Conservation (phyloP, 108 stramenopile genomes). For the Tribonema minus region DNA sequence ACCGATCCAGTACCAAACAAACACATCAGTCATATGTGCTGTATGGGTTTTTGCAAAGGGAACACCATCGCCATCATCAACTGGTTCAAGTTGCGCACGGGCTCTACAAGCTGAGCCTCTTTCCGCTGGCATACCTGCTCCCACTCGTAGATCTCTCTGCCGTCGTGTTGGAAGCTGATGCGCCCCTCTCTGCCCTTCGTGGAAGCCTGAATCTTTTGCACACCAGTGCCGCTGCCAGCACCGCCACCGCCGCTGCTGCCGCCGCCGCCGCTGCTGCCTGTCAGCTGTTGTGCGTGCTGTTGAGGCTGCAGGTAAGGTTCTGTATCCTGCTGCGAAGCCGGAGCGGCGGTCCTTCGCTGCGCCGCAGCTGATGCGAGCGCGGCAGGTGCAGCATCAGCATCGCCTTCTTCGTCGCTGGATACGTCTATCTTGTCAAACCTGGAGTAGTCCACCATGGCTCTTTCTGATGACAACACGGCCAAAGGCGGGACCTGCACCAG, state of each 20-base stretch:
- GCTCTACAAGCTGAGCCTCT: too few species aligned
- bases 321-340: background rate
- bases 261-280: background rate
- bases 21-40: too few species aligned
- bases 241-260: background rate
- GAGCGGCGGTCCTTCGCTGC: background rate
- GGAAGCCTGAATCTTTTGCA: conserved; percentile 11
- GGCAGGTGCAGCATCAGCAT: background rate
- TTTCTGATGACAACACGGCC: too few species aligned
- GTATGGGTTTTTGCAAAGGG: too few species aligned
- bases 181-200: conserved; percentile 44
- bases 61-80: too few species aligned
- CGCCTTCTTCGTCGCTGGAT: conserved; percentile 13
- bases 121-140: too few species aligned
- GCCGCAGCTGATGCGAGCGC: background rate
- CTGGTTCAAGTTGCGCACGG: too few species aligned
- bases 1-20: too few species aligned
- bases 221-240: background rate
- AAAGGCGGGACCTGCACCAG: too few species aligned
- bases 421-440: conserved; percentile 29
- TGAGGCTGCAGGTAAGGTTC: background rate
- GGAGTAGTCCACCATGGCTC: conserved; percentile 37
- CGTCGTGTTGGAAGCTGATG: conserved; percentile 46
- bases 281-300: background rate
- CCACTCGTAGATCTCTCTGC: conserved; percentile 82